Evolutionary conservation across 495 filamentous ascomycete species (phyloP).

Genomic region (Amphirosellinia nigrospora): DNA sequence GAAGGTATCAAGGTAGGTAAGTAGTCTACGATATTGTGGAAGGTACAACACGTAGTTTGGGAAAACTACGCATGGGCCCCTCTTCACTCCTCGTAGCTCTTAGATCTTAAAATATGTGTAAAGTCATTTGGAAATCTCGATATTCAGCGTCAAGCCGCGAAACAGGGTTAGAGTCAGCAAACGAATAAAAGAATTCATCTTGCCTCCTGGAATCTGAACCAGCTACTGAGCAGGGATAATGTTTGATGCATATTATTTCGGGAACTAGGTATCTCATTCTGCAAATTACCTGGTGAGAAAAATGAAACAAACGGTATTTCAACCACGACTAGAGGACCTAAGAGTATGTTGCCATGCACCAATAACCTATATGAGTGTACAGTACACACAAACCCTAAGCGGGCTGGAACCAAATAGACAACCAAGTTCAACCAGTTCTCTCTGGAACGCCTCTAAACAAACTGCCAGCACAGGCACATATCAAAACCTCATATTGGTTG

Average conservation of each 20-base stretch:
- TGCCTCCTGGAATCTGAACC: no score
- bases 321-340: conserved; percentile 27
- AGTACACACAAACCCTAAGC: conserved; percentile 47
- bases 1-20: no score
- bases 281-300: conserved; percentile 1
- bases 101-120: no score
- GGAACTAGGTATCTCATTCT: neutral
- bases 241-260: neutral
- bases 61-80: no score
- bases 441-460: conserved; percentile 24
- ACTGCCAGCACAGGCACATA: neutral
- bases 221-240: neutral
- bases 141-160: no score
- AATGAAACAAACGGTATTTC: conserved; percentile 33
- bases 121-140: no score
- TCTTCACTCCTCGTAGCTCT: no score
- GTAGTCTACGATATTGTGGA: no score
- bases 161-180: no score
- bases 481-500: neutral
- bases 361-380: conserved; percentile 41
- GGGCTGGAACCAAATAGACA: conserved; percentile 32
- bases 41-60: no score
- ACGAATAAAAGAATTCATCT: no score
- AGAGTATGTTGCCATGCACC: conserved; percentile 36
- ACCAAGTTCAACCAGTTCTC: conserved; percentile 13